Evolutionary conservation across 306 rosid species (phyloP).

Genomic region (Acacia confusa): DNA sequence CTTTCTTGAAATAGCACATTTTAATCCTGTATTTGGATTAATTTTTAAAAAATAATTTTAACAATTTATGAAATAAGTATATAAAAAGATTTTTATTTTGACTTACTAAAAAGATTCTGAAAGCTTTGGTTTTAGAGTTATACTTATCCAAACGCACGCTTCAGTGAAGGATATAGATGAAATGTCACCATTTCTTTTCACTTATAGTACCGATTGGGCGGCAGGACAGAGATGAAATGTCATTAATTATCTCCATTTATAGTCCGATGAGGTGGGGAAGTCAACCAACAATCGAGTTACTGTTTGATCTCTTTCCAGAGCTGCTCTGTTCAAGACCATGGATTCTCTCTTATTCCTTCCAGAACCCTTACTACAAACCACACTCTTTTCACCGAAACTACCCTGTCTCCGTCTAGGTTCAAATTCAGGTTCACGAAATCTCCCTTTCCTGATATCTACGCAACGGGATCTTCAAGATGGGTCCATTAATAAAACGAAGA

Average conservation of each 20-base stretch:
- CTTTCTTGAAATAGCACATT: too few relatives aligned
- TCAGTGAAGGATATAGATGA: too few relatives aligned
- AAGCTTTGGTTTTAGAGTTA: too few relatives aligned
- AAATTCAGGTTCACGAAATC: conserved; percentile 8
- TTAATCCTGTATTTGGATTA: too few relatives aligned
- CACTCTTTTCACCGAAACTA: background rate
- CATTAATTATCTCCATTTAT: background rate
- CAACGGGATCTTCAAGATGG: conserved; percentile 27
- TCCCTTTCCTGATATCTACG: conserved; percentile 6
- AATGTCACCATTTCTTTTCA: too few relatives aligned
- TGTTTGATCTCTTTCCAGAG: background rate
- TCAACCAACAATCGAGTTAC: background rate
- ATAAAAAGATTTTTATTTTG: too few relatives aligned
- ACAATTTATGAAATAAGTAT: too few relatives aligned
- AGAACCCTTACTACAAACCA: conserved; percentile 30
- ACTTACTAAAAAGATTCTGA: too few relatives aligned
- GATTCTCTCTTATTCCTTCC: conserved; percentile 35
- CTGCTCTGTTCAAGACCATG: conserved; percentile 29
- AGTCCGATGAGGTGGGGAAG: background rate
- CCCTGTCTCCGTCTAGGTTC: conserved; percentile 5
- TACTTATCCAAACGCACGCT: too few relatives aligned
- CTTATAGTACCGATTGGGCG: too few relatives aligned
- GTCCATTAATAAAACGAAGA: background rate
- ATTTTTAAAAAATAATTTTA: too few relatives aligned
- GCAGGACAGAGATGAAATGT: too few relatives aligned